Percentiles rank a stretch among this genome's conserved stretches.
phyloP scores from a whole-genome alignment of 768 basidiomycete species.

The Boletus tomentosulus region DNA sequence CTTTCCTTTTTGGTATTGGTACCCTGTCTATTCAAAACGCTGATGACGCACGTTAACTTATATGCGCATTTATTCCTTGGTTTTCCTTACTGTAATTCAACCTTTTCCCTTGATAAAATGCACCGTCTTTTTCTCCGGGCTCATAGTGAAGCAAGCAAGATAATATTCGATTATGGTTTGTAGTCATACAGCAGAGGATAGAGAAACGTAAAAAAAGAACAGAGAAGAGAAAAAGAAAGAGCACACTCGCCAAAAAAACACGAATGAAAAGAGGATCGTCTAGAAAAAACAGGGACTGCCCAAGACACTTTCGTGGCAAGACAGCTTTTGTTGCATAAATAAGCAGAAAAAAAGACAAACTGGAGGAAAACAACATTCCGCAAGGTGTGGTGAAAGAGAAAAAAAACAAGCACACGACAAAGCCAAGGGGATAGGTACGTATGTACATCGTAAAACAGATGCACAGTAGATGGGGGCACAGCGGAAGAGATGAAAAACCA shows the following conservation, averaged over 20 bases:
- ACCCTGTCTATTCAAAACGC: not conserved
- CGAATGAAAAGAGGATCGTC: slow-evolving; percentile 8
- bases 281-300: not conserved
- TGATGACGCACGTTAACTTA: not conserved
- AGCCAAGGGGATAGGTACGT: slow-evolving; percentile 6
- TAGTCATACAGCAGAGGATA: slow-evolving; percentile 18
- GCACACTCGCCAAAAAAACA: not conserved
- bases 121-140: not conserved
- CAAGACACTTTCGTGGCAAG: not conserved
- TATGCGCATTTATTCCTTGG: not conserved
- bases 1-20: not conserved
- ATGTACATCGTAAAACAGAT: slow-evolving; percentile 15
- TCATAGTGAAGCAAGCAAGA: not conserved
- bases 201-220: not conserved
- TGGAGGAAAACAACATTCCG: slow-evolving; percentile 15
- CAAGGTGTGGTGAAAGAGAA: slow-evolving; percentile 1
- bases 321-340: slow-evolving; percentile 31
- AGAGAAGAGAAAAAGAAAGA: not conserved
- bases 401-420: slow-evolving; percentile 1
- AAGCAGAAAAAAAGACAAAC: no score
- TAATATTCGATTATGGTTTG: slow-evolving; percentile 5
- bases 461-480: slow-evolving; percentile 11
- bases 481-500: slow-evolving; percentile 1
- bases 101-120: not conserved
- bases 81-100: not conserved